These are phyloP conservation scores for Puccinia polysora DNA, from an alignment of 1,284 basidiomycete species.

Conservation along the genomic window DNA sequence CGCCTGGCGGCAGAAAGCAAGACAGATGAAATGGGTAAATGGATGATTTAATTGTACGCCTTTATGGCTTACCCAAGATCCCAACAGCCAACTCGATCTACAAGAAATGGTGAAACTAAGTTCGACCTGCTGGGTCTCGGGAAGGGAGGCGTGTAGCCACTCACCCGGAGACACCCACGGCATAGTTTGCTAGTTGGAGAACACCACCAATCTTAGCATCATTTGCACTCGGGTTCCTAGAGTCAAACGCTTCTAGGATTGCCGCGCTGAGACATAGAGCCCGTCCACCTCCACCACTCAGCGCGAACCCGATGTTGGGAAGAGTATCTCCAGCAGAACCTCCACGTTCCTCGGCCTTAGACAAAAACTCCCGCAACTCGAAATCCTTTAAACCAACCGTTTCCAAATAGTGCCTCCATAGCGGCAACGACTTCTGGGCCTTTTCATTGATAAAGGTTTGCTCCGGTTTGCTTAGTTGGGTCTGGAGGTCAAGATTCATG, in stretches of 20 bases:
- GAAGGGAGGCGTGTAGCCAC: not conserved
- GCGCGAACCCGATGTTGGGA: slow-evolving; percentile 30
- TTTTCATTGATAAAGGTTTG: slow-evolving; percentile 9
- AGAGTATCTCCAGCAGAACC: slow-evolving; percentile 9
- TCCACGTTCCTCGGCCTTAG: not conserved
- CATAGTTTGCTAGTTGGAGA: slow-evolving; percentile 39
- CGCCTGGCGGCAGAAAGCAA: slow-evolving; percentile 2
- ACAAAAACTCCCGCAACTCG: slow-evolving; percentile 20
- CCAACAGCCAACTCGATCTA: slow-evolving; percentile 32
- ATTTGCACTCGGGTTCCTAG: slow-evolving; percentile 19
- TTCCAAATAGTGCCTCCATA: slow-evolving; percentile 29
- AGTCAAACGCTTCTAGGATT: slow-evolving; percentile 38
- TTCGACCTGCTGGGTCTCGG: too few relatives aligned
- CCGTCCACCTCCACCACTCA: slow-evolving; percentile 27
- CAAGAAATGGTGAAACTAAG: not conserved
- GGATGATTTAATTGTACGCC: not conserved
- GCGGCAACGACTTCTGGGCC: slow-evolving; percentile 5
- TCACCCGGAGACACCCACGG: slow-evolving; percentile 33
- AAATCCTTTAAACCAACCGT: slow-evolving; percentile 25
- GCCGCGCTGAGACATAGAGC: slow-evolving; percentile 19
- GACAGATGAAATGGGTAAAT: not conserved
- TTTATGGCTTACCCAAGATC: slow-evolving; percentile 25
- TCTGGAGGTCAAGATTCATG: not conserved
- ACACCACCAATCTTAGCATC: slow-evolving; percentile 23
- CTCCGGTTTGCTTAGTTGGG: not conserved